A percentile compares a stretch with the other conserved stretches of the same genome.
Evolutionary conservation across 192 early-diverging fungal species (phyloP).

Genomic region (Entomortierella parvispora): DNA sequence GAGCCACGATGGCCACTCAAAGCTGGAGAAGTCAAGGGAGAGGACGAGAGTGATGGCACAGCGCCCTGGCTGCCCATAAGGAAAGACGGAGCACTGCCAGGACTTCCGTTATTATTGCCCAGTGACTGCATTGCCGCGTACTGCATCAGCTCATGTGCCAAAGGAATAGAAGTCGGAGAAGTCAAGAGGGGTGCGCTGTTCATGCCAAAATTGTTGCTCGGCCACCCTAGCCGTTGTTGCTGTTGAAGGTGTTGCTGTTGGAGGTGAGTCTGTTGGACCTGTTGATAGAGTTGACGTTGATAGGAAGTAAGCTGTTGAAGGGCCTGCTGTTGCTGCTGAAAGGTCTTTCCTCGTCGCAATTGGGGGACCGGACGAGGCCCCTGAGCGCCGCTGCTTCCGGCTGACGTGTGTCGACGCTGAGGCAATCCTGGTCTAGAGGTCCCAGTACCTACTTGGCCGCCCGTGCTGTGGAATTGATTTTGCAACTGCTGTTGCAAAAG

Average conservation of each 20-base stretch:
- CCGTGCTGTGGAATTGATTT: background rate
- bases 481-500: background rate
- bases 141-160: conserved; percentile 45
- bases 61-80: background rate
- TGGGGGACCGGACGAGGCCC: conserved; percentile 7
- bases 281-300: conserved; percentile 44
- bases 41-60: background rate
- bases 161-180: conserved; percentile 9
- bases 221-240: conserved; percentile 16
- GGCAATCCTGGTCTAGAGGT: background rate
- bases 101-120: conserved; percentile 1
- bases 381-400: background rate
- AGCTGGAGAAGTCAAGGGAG: background rate
- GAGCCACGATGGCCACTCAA: conserved; percentile 13
- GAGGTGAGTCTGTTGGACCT: conserved; percentile 20
- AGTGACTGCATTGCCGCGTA: conserved; percentile 31
- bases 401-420: background rate
- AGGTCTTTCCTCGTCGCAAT: conserved; percentile 33
- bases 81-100: conserved; percentile 9
- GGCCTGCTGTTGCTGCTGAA: conserved; percentile 49
- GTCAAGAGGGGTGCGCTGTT: background rate
- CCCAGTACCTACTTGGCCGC: background rate
- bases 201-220: background rate
- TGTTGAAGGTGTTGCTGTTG: conserved; percentile 27
- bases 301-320: conserved; percentile 41